phyloP scores from a whole-genome alignment of 176 grass and related monocot species.

The Tillandsia fasciculata region DNA sequence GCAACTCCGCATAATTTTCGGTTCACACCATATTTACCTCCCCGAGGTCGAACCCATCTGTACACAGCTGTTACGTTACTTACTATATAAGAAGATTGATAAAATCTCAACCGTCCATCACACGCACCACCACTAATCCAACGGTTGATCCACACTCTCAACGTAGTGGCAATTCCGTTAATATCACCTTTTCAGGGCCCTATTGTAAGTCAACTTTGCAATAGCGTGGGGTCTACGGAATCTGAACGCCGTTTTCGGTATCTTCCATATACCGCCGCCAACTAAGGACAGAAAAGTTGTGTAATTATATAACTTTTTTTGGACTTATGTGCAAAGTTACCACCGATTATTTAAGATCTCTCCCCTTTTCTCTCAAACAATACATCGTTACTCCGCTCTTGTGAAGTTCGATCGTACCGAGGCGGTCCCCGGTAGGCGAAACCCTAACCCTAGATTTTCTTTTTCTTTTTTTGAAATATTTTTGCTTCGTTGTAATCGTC shows the following conservation, averaged over 20 bases:
- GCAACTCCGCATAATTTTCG: neutral
- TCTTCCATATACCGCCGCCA: neutral
- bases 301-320: neutral
- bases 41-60: neutral
- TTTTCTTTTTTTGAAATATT: neutral
- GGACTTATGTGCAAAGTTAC: neutral
- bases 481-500: too few relatives aligned
- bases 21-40: neutral
- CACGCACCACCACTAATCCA: neutral
- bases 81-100: neutral
- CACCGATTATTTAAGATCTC: neutral
- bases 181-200: neutral
- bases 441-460: neutral
- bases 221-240: neutral
- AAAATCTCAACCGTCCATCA: too few relatives aligned
- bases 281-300: neutral
- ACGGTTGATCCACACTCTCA: neutral
- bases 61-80: neutral
- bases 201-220: neutral
- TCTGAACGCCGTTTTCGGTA: neutral
- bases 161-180: neutral
- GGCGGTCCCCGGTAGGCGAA: neutral
- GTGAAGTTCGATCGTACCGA: neutral
- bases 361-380: neutral
- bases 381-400: too few relatives aligned